Conservation (phyloP, 176 grass and related monocot genomes). For the Oryza brachyantha region DNA sequence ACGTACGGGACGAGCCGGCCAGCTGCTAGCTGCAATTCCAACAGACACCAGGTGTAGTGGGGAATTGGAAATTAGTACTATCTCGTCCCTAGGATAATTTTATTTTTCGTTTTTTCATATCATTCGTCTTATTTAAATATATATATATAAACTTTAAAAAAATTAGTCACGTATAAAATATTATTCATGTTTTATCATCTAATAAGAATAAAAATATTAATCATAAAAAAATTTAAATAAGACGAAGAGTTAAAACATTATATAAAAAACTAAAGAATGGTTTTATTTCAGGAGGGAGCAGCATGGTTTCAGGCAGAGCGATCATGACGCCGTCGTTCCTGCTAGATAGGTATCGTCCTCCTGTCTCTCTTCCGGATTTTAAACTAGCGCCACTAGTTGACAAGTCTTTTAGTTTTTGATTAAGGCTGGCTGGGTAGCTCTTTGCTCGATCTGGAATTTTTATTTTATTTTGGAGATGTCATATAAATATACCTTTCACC, state of each 20-base stretch:
- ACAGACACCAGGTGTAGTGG: constrained; percentile 47
- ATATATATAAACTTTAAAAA: no score
- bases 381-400: neutral
- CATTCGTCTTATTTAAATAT: no score
- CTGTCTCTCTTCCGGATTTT: neutral
- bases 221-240: no score
- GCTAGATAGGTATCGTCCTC: neutral
- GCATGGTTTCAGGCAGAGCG: neutral
- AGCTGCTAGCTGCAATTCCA: constrained; percentile 15
- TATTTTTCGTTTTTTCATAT: no score
- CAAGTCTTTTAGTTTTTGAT: neutral
- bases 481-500: neutral
- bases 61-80: constrained; percentile 29
- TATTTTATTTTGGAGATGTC: neutral
- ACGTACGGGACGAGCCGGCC: no score
- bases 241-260: no score
- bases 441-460: neutral
- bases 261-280: no score
- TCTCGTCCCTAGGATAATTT: no score
- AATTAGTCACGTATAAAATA: no score
- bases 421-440: neutral
- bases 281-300: no score
- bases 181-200: no score
- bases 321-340: neutral
- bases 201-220: no score